Base-by-base conservation (phyloP, 108 stramenopile genomes). In the Cyclotella atomus region DNA sequence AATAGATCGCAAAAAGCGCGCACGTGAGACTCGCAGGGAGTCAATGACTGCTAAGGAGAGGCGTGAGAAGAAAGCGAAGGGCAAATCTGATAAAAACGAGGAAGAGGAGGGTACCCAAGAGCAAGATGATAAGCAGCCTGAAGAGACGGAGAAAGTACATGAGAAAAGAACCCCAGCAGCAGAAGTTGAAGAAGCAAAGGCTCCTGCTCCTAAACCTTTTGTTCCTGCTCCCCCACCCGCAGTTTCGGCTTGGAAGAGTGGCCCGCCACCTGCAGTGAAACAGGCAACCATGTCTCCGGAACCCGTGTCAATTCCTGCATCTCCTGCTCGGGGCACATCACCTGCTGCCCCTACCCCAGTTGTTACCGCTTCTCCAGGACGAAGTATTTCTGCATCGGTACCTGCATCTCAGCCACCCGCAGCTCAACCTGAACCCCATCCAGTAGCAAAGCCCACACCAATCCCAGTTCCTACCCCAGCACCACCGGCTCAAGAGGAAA, bases 171-270 rank as follows among this genome's bases (percentile, higher is more conserved):
- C n/a, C n/a, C n/a, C n/a, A n/a, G n/a, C n/a, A n/a, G n/a, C n/a
- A n/a, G n/a, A n/a, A n/a, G n/a, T n/a, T n/a, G 24, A 57, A 35
- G 65, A 74, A 19, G 64, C 27, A 0, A 45, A 64, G 19, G 27
- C 64, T n/a, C 29, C 54, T 27, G 38, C 30, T 12, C 29, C 53
- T 1, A 74, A 74, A 17, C 64, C 45, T 10, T 75, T 75, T 50
- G 59, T 67, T 16, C 65, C 74, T 60, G 74, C 75, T 24, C 75
- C 75, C 43, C 60, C 75, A 30, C 75, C 75, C 7, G 68, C 67
- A 29, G 61, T 76, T 20, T 61, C 75, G 14, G 75, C 75, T 15
- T 76, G 75, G 75, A 76, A 44, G 32, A 61, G 57, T 36, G 75
- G 67, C 19, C 67, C 67, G 20, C 75, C 75, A 17, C 17, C 59